A percentile compares a stretch with the other conserved stretches of the same genome.
Conservation (phyloP, 1,284 basidiomycete genomes). For the Psilocybe mexicana region DNA sequence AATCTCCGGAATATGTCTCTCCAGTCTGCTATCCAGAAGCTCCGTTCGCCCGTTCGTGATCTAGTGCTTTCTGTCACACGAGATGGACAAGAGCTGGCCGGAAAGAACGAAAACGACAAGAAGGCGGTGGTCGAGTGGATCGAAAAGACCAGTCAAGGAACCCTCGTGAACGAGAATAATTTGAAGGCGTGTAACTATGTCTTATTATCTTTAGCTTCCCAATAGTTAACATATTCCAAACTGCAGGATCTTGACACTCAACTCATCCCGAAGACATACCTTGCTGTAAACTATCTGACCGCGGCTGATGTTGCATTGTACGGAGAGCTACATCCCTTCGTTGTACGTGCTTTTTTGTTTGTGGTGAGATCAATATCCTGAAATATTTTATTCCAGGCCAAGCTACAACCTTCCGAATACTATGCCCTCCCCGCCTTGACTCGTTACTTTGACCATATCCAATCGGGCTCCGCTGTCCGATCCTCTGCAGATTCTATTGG, state of each 20-base stretch:
- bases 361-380: not conserved
- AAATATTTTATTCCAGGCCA: slow-evolving; percentile 47
- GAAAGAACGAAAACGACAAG: slow-evolving; percentile 62
- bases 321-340: slow-evolving; percentile 74
- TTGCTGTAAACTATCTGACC: slow-evolving; percentile 81
- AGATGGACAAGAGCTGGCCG: slow-evolving; percentile 43
- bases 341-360: slow-evolving; percentile 54
- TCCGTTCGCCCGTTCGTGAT: slow-evolving; percentile 56
- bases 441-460: slow-evolving; percentile 93
- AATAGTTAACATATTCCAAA: slow-evolving; percentile 13
- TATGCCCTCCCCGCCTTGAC: slow-evolving; percentile 79
- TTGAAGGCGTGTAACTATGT: slow-evolving; percentile 45
- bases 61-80: slow-evolving; percentile 53
- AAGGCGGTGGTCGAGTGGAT: slow-evolving; percentile 69
- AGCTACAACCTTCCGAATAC: slow-evolving; percentile 66
- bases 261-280: slow-evolving; percentile 77
- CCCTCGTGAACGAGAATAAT: slow-evolving; percentile 46
- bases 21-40: slow-evolving; percentile 48
- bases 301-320: slow-evolving; percentile 87
- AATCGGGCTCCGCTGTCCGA: slow-evolving; percentile 65
- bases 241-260: slow-evolving; percentile 71
- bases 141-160: slow-evolving; percentile 58
- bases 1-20: slow-evolving; percentile 55
- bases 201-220: not conserved
- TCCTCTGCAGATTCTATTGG: slow-evolving; percentile 51